Conservation (phyloP, 192 early-diverging fungal species). For the Umbelopsis sp. region DNA sequence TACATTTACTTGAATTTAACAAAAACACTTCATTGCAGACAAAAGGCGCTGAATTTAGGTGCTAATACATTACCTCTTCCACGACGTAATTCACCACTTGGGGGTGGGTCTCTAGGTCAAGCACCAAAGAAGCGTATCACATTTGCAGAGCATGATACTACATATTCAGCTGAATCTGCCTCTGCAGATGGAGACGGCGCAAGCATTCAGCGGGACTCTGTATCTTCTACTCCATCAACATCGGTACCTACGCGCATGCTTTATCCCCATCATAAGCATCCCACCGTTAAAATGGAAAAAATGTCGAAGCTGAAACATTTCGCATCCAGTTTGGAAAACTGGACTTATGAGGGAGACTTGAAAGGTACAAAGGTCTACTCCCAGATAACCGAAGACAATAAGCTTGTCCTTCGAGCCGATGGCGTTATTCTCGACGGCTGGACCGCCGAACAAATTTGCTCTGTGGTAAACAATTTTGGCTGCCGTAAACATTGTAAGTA, state of each 20-base stretch:
- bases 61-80: not conserved
- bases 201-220: not conserved
- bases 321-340: constrained; percentile 41
- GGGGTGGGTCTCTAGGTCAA: constrained; percentile 5
- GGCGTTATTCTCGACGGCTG: constrained; percentile 48
- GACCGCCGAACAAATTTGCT: constrained; percentile 57
- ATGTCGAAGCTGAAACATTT: constrained; percentile 43
- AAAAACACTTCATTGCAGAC: constrained; percentile 1
- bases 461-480: constrained; percentile 49
- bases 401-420: constrained; percentile 46
- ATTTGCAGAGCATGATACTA: constrained; percentile 34
- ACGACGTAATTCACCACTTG: not conserved
- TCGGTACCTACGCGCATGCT: constrained; percentile 17
- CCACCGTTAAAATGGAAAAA: constrained; percentile 28
- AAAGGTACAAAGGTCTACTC: constrained; percentile 49
- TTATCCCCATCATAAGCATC: constrained; percentile 38
- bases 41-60: too few relatives aligned
- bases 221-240: constrained; percentile 8
- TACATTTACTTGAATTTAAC: not conserved
- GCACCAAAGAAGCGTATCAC: constrained; percentile 36
- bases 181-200: constrained; percentile 2
- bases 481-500: constrained; percentile 48
- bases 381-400: constrained; percentile 19
- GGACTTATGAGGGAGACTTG: constrained; percentile 42
- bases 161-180: constrained; percentile 28